Conservation (phyloP, 768 basidiomycete genomes). For the Lepiota venenata region DNA sequence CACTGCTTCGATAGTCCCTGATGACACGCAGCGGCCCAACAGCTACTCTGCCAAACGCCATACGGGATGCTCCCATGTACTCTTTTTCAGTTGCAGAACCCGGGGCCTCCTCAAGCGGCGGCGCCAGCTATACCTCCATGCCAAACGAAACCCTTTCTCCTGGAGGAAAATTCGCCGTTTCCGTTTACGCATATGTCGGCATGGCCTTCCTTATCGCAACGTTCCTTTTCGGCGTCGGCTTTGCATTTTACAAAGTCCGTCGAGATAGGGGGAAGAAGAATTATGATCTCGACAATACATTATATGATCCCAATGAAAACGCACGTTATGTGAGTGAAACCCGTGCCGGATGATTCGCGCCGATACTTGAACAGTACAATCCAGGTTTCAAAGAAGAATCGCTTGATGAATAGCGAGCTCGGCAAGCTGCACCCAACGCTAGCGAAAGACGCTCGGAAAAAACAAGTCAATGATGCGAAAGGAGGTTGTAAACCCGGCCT, state of each 20-base stretch:
- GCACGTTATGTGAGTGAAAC: neutral
- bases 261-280: slow-evolving; percentile 8
- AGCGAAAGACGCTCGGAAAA: slow-evolving; percentile 1
- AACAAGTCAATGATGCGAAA: slow-evolving; percentile 3
- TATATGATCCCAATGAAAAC: slow-evolving; percentile 4
- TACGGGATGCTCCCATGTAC: slow-evolving; percentile 1
- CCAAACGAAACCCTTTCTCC: slow-evolving; percentile 7
- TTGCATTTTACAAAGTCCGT: slow-evolving; percentile 5
- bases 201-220: slow-evolving; percentile 24
- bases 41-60: neutral
- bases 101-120: neutral
- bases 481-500: neutral
- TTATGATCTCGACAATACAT: slow-evolving; percentile 6
- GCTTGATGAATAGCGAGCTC: slow-evolving; percentile 4
- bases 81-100: slow-evolving; percentile 4
- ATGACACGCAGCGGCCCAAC: slow-evolving; percentile 1
- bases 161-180: slow-evolving; percentile 15
- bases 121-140: slow-evolving; percentile 6
- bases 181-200: slow-evolving; percentile 27
- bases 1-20: neutral
- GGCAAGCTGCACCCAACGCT: neutral
- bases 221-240: slow-evolving; percentile 17
- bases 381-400: slow-evolving; percentile 4
- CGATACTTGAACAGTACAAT: neutral
- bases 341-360: neutral